These are phyloP conservation scores for Xylaria intraflava DNA, from an alignment of 495 filamentous ascomycete genomes.

Conservation along the genomic window DNA sequence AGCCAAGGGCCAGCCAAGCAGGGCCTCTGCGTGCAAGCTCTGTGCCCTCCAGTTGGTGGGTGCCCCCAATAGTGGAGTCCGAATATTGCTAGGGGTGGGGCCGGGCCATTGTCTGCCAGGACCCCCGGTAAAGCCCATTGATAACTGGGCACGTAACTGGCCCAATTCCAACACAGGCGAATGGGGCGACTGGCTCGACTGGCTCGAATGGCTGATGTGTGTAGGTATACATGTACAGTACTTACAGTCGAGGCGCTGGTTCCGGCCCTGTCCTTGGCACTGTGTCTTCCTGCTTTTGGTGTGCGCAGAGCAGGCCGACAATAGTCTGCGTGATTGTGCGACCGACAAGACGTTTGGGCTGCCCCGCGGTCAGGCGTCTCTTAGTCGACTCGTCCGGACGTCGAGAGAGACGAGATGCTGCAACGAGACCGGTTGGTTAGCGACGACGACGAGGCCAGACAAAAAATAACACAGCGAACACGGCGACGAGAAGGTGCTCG, in stretches of 20 bases:
- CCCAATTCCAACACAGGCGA: neutral
- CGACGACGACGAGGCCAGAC: neutral
- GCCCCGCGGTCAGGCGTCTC: neutral
- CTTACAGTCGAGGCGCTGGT: constrained; percentile 8
- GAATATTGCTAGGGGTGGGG: constrained; percentile 27
- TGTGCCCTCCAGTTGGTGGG: constrained; percentile 19
- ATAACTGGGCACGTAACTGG: constrained; percentile 12
- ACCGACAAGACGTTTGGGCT: constrained; percentile 5
- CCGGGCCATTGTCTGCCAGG: constrained; percentile 18
- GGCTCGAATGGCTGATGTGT: constrained; percentile 11
- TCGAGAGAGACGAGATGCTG: neutral
- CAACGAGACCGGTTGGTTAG: neutral
- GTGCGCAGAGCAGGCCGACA: constrained; percentile 2
- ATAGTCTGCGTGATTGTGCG: constrained; percentile 6
- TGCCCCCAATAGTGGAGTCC: constrained; percentile 28
- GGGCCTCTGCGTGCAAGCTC: constrained; percentile 5
- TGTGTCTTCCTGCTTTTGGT: constrained; percentile 5
- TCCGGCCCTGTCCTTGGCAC: constrained; percentile 5
- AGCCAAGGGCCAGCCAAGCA: constrained; percentile 13
- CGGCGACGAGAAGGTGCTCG: too few species aligned
- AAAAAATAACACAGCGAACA: too few species aligned
- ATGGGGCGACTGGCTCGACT: too few species aligned
- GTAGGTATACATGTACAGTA: constrained; percentile 15
- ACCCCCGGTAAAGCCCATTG: constrained; percentile 5
- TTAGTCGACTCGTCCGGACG: neutral